phyloP scores from a whole-genome alignment of 208 protist species.

The Leishmania arabica region DNA sequence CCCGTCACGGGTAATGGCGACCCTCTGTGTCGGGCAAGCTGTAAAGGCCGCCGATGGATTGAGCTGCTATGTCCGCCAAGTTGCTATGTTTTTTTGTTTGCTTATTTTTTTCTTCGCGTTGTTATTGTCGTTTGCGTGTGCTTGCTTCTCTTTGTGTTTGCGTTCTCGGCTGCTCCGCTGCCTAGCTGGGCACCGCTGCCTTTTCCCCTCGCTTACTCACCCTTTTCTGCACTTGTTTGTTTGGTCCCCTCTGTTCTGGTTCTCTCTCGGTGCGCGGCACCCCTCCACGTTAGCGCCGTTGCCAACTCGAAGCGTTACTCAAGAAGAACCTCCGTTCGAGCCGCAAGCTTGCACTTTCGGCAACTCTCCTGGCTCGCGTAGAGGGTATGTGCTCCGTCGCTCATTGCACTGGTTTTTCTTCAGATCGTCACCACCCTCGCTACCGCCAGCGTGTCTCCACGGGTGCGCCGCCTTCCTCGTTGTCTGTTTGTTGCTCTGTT shows the following conservation, averaged over 20 bases:
- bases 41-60: too few relatives aligned
- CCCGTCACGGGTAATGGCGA: neutral
- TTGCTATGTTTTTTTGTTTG: neutral
- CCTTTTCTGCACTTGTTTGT: neutral
- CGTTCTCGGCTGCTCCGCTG: neutral
- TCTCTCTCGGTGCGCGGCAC: neutral
- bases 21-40: neutral
- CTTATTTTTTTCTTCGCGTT: neutral
- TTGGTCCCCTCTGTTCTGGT: constrained; percentile 3
- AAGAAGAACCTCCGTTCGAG: neutral
- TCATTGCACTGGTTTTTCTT: neutral
- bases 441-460: neutral
- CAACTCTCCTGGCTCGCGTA: neutral
- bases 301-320: neutral
- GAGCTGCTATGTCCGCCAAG: neutral
- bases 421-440: neutral
- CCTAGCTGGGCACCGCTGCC: neutral
- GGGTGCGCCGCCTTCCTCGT: neutral
- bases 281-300: neutral
- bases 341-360: neutral
- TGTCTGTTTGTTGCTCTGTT: neutral
- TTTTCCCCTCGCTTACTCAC: neutral
- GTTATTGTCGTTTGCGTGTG: neutral
- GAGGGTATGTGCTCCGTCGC: neutral
- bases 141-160: neutral